A percentile compares a stretch with the other conserved stretches of the same genome.
phyloP scores from a whole-genome alignment of 2,329 filamentous ascomycete genomes.

The Torrubiella hemipterigena region DNA sequence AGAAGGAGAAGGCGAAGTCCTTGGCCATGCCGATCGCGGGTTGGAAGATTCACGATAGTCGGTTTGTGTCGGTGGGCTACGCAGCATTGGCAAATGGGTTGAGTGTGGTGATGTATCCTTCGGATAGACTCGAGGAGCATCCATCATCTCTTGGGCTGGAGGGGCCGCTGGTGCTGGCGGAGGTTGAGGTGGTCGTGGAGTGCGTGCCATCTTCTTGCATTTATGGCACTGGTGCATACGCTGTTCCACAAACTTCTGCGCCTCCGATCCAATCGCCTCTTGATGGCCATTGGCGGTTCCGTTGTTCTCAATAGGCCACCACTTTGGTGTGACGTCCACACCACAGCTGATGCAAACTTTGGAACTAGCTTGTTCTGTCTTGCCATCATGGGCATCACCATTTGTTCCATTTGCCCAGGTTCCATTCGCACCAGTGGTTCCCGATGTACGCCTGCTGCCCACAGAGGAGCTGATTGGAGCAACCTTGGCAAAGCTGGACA shows the following conservation, averaged over 20 bases:
- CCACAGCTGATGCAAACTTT: slow-evolving; percentile 53
- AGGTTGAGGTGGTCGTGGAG: slow-evolving; percentile 20
- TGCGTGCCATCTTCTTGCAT: slow-evolving; percentile 46
- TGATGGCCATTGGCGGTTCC: slow-evolving; percentile 39
- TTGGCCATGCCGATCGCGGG: not conserved
- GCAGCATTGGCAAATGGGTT: too few species aligned
- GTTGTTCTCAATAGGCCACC: slow-evolving; percentile 51
- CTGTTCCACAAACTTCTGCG: slow-evolving; percentile 46
- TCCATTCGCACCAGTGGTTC: slow-evolving; percentile 31
- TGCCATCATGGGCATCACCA: slow-evolving; percentile 15
- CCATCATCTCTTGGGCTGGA: too few species aligned
- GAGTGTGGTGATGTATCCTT: too few species aligned
- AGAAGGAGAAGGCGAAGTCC: too few species aligned
- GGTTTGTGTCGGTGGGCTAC: not conserved
- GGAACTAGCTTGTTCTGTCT: too few species aligned
- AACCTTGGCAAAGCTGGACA: slow-evolving; percentile 51
- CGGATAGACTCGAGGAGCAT: too few species aligned
- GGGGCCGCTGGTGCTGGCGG: slow-evolving; percentile 9
- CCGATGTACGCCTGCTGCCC: slow-evolving; percentile 38
- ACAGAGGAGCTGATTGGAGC: slow-evolving; percentile 18
- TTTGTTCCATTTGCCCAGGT: slow-evolving; percentile 7
- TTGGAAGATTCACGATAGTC: not conserved
- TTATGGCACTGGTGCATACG: slow-evolving; percentile 64
- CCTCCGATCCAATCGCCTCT: slow-evolving; percentile 40
- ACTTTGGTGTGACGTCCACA: slow-evolving; percentile 62